Conservation (phyloP, 1,284 basidiomycete genomes). For the Heterobasidion irregulare region DNA sequence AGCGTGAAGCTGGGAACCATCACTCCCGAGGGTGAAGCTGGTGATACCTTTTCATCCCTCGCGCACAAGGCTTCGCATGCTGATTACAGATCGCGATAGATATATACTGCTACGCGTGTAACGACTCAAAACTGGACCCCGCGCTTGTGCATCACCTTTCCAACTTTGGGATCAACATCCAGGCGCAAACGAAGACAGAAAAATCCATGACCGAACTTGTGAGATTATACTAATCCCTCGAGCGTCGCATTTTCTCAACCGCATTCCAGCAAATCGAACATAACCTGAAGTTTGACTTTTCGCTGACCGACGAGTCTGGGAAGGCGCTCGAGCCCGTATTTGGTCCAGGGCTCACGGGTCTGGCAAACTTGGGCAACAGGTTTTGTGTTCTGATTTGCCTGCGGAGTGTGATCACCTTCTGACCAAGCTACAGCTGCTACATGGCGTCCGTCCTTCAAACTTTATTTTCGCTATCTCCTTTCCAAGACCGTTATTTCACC, state of each 20-base stretch:
- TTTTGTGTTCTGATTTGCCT: constrained; percentile 14
- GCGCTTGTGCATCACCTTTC: constrained; percentile 70
- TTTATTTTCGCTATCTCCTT: constrained; percentile 75
- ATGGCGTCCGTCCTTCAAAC: constrained; percentile 93
- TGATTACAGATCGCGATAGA: constrained; percentile 38
- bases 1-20: constrained; percentile 97
- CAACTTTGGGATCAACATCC: constrained; percentile 85
- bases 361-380: constrained; percentile 94
- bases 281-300: constrained; percentile 94
- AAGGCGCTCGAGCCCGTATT: constrained; percentile 84
- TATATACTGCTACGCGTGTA: constrained; percentile 91
- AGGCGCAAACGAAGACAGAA: constrained; percentile 85
- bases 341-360: constrained; percentile 84
- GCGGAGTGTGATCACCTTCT: not conserved
- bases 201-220: constrained; percentile 97
- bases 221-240: constrained; percentile 13
- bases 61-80: too few relatives aligned
- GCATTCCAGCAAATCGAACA: constrained; percentile 85
- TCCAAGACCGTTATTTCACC: constrained; percentile 68
- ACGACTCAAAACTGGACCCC: constrained; percentile 82
- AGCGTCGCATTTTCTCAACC: not conserved
- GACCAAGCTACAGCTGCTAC: constrained; percentile 66
- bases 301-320: constrained; percentile 86
- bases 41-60: constrained; percentile 26
- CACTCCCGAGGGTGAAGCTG: constrained; percentile 88